Evolutionary conservation across 805 yeast genomes (phyloP), one percentile per base, ranked within the genome.

Genomic region (Lipomyces anomalus): DNA sequence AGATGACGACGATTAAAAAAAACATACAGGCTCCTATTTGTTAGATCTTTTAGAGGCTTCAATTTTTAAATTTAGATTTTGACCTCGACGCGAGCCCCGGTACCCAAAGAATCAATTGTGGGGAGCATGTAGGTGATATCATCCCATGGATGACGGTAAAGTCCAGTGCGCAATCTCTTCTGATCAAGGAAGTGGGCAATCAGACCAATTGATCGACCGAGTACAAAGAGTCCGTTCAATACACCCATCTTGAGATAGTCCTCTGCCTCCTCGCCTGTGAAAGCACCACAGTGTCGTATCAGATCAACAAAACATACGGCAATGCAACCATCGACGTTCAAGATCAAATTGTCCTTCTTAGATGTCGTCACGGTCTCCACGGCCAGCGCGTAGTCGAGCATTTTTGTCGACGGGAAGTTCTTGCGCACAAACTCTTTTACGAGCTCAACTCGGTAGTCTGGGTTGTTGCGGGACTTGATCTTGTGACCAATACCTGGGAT

Each of bases 351-450:
- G 48, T 69, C 74, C 65, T 69, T 69, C 68, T 69, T 69, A 42
- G 73, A 68, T n/a, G 74, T 70, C 49, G 74, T 69, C 43, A 69
- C 74, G 47, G 70, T 69, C 60, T 69, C 74, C 29, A 70, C 74
- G 22, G 74, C 74, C 4, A 69, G 62, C 4, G 74, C 74, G 52
- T 70, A 69, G 57, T 69, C 73, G 38, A 69, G 61, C 57, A 69
- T 46, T 28, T 66, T 56, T 36, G 70, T 69, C 39, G 63, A 55
- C 38, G 74, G 74, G 68, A 69, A 69, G 61, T 68, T 61, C 62
- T 68, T 62, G 58, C 65, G 64, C 47, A 67, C 74, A 50, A 55
- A 69, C 52, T 70, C 72, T 67, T 69, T 69, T 48, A 69, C 74
- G 22, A 69, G 62, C 61, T 70, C 74, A 40, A 69, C 74, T 22